These are phyloP conservation scores for Ceratobasidium theobromae DNA, from an alignment of 1,284 basidiomycete species.

Conservation along the genomic window DNA sequence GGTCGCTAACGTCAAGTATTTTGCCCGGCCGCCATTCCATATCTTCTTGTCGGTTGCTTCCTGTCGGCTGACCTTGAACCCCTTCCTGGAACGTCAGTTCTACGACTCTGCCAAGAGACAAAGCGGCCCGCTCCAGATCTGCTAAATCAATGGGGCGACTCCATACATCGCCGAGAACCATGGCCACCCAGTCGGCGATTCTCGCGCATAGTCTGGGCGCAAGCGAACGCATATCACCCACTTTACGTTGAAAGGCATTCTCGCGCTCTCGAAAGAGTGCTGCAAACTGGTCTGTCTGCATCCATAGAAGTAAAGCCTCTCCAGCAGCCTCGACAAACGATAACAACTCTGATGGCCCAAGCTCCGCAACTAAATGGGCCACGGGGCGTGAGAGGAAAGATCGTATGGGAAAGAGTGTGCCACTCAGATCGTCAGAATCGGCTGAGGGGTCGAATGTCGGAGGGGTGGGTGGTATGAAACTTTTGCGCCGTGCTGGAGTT, in stretches of 20 bases:
- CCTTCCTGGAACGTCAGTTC: neutral
- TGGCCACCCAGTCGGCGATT: slow-evolving; percentile 8
- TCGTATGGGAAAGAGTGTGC: slow-evolving; percentile 21
- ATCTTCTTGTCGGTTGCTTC: neutral
- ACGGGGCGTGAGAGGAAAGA: slow-evolving; percentile 13
- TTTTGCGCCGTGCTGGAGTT: neutral
- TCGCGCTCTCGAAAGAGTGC: neutral
- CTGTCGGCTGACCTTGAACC: neutral
- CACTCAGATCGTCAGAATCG: slow-evolving; percentile 9
- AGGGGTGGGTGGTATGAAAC: slow-evolving; percentile 11
- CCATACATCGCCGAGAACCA: slow-evolving; percentile 13
- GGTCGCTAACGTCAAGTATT: slow-evolving; percentile 12
- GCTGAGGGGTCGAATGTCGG: slow-evolving; percentile 14
- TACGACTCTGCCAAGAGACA: slow-evolving; percentile 2
- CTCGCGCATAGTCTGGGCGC: slow-evolving; percentile 21
- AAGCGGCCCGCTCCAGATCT: neutral
- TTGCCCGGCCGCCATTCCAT: neutral
- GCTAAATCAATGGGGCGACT: neutral
- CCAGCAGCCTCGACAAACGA: slow-evolving; percentile 12
- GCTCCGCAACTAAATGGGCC: slow-evolving; percentile 11
- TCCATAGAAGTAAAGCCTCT: neutral
- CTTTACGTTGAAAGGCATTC: neutral
- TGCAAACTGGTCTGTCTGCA: neutral
- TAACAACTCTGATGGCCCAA: slow-evolving; percentile 3
- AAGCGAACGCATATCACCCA: slow-evolving; percentile 10